Base-by-base conservation (phyloP, 164 flowering plant genomes). In the Aristolochia californica region DNA sequence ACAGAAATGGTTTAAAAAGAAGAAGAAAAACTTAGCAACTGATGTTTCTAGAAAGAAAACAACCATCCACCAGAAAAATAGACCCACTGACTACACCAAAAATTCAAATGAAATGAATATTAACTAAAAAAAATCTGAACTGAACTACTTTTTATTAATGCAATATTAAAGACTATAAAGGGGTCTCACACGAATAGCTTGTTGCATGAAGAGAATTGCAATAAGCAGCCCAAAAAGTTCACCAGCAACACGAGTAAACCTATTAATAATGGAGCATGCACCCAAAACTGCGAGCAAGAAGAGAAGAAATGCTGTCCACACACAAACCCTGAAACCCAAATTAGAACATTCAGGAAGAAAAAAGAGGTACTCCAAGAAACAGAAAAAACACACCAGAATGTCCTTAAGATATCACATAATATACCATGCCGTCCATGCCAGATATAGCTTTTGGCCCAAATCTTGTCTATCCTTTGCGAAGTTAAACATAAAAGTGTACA, bases 391-490 rank as follows among this genome's bases (percentile, higher is more conserved):
- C 17, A 54, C 11, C 16, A 27, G 12, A 28, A 5, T 26, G 18
- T 54, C n/a, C 28, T 17, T 17, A 26, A 12, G 17, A 16, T 54
- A 28, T 28, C 18, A 54, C 17, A 28, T 7, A 21, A 13, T 17
- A 62, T 83, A 93, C 99, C 99, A 93, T 83, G 80, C 99, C 17
- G 95, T 69, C 99, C 99, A 93, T 14, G 96, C 87, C 57, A 89
- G 70, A 75, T 87, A 89, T 20, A 84, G 83, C 50, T 82, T 61
- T 55, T 68, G 83, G 13, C 99, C 97, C 74, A 93, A 73, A 72
- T 87, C 96, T 61, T 71, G 70, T 47, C 90, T 66, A 62, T 85
- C 96, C 70, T 89, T 89, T 0, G 76, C 97, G 73, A 93, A 93
- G 68, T 87, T 55, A 73, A 77, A 89, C 97, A 93, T 85, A 67